Base-by-base conservation (phyloP, 1,284 basidiomycete genomes). In the Pseudomicrostroma phylloplanum region DNA sequence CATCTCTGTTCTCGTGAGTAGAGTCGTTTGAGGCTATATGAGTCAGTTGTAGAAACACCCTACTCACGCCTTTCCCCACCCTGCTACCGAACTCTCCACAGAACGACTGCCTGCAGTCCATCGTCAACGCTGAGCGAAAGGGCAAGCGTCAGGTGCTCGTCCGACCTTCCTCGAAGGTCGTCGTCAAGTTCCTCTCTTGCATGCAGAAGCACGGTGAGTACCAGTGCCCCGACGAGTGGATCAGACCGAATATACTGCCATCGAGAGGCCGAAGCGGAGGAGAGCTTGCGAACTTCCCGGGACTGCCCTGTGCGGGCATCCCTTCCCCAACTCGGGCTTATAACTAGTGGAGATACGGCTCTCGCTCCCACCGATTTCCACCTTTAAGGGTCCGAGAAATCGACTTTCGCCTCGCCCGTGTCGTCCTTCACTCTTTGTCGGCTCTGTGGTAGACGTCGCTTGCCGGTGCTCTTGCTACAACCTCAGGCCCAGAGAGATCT, bases 131-230 rank as follows among this genome's bases (percentile, higher is more conserved):
- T 57, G 77, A 79, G 75, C 76, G 77, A 63, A 72, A 73, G 68
- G 77, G 77, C 57, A 78, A 79, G 61, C 72, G 77, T 59, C 77
- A 79, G 67, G 77, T 79, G 41, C 71, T 79, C 58, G 64, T 79
- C 67, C 76, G 77, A 56, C 77, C 77, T 59, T 75, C 72, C 54
- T 77, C 74, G 63, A 79, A 78, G 77, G 77, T 79, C 67, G 70
- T 77, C 67, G 66, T 79, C 70, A 79, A 78, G 74, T 79, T 79
- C 74, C 71, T 79, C 39, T 71, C 71, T 30, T 74, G 76, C 59
- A 79, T 79, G 77, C 77, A 79, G 67, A 77, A 77, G 69, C 77
- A 79, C 67, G 77, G 76, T 78, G 69, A 66, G 76, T 77, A n/a
- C 58, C 25, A n/a, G 26, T 6, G 15, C 43, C 4, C 7, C 19